Evolutionary conservation across 352 stramenopile species (phyloP).

Genomic region (Pythium dissimile): DNA sequence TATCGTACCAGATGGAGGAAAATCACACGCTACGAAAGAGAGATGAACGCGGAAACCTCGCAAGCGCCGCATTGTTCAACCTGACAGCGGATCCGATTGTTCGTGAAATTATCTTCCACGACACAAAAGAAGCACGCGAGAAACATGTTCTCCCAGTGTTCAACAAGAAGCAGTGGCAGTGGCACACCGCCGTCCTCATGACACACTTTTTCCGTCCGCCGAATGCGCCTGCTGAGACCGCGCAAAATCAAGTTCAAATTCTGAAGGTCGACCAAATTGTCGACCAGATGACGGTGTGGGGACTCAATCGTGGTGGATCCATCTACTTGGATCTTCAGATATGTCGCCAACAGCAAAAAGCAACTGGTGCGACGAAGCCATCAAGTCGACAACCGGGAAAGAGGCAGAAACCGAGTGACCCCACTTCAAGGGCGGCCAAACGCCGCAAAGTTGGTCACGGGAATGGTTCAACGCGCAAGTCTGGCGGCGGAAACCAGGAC

Average conservation of each 20-base stretch:
- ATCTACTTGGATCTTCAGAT: conserved; percentile 88
- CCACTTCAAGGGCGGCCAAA: conserved; percentile 37
- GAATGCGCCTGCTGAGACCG: conserved; percentile 67
- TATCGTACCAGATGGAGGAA: conserved; percentile 87
- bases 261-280: conserved; percentile 87
- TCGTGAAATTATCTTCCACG: conserved; percentile 82
- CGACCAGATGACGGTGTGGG: conserved; percentile 86
- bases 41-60: conserved; percentile 74
- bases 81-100: conserved; percentile 85
- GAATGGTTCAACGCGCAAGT: conserved; percentile 9
- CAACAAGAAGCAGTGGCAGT: conserved; percentile 84
- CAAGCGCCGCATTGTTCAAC: conserved; percentile 82
- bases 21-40: conserved; percentile 78
- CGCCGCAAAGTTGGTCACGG: conserved; percentile 12
- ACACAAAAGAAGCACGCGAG: conserved; percentile 82
- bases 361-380: conserved; percentile 57
- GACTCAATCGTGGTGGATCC: conserved; percentile 73
- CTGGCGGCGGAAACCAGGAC: conserved; percentile 3
- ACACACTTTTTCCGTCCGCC: conserved; percentile 81
- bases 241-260: conserved; percentile 72
- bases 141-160: conserved; percentile 83
- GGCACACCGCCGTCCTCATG: conserved; percentile 64
- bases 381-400: conserved; percentile 43
- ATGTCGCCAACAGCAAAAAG: conserved; percentile 81
- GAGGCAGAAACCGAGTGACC: conserved; percentile 16